Evolutionary conservation across 2,329 filamentous ascomycete species (phyloP), one percentile per base, ranked within the genome.

Genomic region (Sporothrix humicola): DNA sequence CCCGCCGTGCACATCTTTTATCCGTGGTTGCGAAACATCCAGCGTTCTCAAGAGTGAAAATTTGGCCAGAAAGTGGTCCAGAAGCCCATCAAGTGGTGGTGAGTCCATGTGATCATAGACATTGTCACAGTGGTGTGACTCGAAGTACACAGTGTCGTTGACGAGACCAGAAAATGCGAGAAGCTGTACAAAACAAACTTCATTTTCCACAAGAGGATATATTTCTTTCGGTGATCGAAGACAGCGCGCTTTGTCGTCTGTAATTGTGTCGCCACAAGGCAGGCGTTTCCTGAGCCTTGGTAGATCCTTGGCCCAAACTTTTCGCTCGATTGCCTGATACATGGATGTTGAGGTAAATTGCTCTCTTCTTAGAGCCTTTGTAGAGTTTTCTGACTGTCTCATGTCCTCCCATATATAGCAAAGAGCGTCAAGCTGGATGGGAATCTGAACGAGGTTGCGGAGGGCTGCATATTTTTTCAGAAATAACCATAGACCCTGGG

Each of bases 321-420:
- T 61, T 26, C 42, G 13, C 42, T 61, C 58, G n/a, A 61, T 42
- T 13, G 58, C 58, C 58, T 2, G 26, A 31, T 61, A 61, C 26
- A 61, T 17, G 58, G 26, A 42, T 2, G 58, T 61, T 61, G 26
- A n/a, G 26, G 10, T 61, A 13, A 15, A 42, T 17, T 61, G 13
- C 13, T 26, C 26, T 37, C 23, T 26, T 26, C 23, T 26, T 26
- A 26, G 3, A 26, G 58, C 31, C 15, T 42, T 2, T 7, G 26
- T 61, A 15, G 13, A 5, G 31, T 61, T 1, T 5, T 59, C 7
- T 12, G 26, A 26, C 8, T 8, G 13, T 61, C 58, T 61, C 4
- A 37, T 42, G 58, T 61, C 58, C n/a, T 61, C 13, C 58, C 31
- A 61, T 8, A 61, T 61, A 15, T 61, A 61, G 42, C 58, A 42